A percentile compares a stretch with the other conserved stretches of the same genome.
Evolutionary conservation across 306 rosid species (phyloP).

Genomic region (Fagus crenata): DNA sequence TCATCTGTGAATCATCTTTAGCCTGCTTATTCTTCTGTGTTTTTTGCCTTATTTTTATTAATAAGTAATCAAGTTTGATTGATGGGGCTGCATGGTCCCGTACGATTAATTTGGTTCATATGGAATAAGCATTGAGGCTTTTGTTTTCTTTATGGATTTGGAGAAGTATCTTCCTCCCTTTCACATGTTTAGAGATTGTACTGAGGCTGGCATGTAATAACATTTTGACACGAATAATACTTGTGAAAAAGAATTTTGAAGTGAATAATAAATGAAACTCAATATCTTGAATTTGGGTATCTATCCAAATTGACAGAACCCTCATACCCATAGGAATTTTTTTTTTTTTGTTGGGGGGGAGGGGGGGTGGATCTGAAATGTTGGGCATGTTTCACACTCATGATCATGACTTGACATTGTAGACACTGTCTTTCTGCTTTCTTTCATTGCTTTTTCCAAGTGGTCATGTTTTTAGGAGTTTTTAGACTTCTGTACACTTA

Average conservation of each 20-base stretch:
- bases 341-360: no score
- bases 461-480: no score
- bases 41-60: no score
- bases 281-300: background rate
- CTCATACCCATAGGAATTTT: no score
- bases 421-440: no score
- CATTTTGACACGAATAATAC: background rate
- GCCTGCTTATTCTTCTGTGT: background rate
- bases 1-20: background rate
- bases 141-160: no score
- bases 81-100: background rate
- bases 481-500: no score
- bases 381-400: no score
- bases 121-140: background rate
- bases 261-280: background rate
- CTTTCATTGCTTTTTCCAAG: no score
- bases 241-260: background rate
- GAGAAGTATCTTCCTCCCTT: background rate
- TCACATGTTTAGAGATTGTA: background rate
- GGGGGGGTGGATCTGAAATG: no score
- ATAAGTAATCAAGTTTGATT: background rate
- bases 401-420: no score
- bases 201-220: background rate
- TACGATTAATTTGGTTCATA: background rate
- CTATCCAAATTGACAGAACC: no score